Conservation (phyloP, 2,329 filamentous ascomycete genomes). For the Cyphellophora europaea region DNA sequence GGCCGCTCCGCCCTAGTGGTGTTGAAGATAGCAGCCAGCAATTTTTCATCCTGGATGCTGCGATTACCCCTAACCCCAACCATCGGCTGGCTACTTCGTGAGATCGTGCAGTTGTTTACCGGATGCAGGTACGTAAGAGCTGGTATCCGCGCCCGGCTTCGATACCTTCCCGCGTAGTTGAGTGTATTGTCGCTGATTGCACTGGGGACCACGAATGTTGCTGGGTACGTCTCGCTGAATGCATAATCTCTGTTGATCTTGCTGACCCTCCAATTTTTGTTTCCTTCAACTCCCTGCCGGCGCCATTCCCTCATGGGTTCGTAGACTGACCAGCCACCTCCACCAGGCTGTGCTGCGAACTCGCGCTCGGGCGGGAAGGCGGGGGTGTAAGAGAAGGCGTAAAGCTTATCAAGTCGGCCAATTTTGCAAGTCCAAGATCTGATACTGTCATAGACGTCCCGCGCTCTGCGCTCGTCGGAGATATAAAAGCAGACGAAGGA, state of each 20-base stretch:
- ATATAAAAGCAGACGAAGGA: slow-evolving; percentile 91
- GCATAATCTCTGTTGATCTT: slow-evolving; percentile 81
- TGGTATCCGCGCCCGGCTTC: slow-evolving; percentile 81
- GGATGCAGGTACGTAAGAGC: slow-evolving; percentile 90
- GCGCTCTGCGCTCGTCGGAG: slow-evolving; percentile 57
- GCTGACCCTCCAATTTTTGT: slow-evolving; percentile 81
- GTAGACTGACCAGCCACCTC: slow-evolving; percentile 67
- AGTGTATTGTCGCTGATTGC: slow-evolving; percentile 94
- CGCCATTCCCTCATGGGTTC: slow-evolving; percentile 77
- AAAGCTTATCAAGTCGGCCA: slow-evolving; percentile 75
- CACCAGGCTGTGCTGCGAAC: slow-evolving; percentile 43
- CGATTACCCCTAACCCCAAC: slow-evolving; percentile 79
- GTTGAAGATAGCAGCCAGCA: slow-evolving; percentile 85
- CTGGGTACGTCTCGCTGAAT: slow-evolving; percentile 91
- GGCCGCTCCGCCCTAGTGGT: slow-evolving; percentile 48
- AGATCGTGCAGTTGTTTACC: slow-evolving; percentile 94
- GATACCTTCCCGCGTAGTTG: slow-evolving; percentile 83
- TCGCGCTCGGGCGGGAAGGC: slow-evolving; percentile 58
- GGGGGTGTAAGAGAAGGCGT: slow-evolving; percentile 79
- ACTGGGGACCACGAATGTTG: slow-evolving; percentile 72
- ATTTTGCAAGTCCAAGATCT: slow-evolving; percentile 71
- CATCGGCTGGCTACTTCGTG: slow-evolving; percentile 83
- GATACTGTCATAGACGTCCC: slow-evolving; percentile 82
- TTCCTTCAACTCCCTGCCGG: slow-evolving; percentile 72
- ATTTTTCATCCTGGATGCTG: slow-evolving; percentile 90